Base-by-base conservation (phyloP, 257 asterid genomes). In the Coffea canephora region DNA sequence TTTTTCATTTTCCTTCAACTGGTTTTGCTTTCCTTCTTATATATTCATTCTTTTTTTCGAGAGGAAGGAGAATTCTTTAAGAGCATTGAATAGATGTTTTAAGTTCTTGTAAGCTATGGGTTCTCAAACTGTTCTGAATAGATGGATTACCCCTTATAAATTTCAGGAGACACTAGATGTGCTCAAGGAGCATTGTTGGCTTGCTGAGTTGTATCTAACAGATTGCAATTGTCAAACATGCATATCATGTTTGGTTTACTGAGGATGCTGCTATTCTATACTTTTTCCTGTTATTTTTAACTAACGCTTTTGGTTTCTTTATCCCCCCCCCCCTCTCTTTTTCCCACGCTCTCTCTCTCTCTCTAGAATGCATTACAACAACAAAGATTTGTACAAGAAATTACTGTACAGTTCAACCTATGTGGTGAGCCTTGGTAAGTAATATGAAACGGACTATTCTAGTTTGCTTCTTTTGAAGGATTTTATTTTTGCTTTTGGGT, bases 381-480 rank as follows among this genome's bases (percentile, higher is more conserved):
- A 71, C 97, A 94, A 88, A 90, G 93, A 85, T 92, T 90, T 89
- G 93, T 96, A 59, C 97, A 97, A 68, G 98, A 94, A 90, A 97
- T 94, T 76, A 89, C 97, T 7, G 84, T 90, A 80, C 96, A 89
- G 87, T 96, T 92, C 90, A 96, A 91, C 88, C 90, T 94, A 77
- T 96, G 98, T 80, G 91, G 89, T 92, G 99, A 96, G 87, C 99
- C 99, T 74, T 96, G 98, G 99, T 96, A 92, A 78, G 92, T 79
- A 48, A 65, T 61, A 7, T 23, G 68, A 59, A 18, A 62, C 14
- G 45, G 46, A 62, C 27, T 62, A 13, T 45, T 48, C 41, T 14
- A 45, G 69, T 39, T 67, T 74, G 41, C 55, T 57, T 52, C 69
- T 57, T 74, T 23, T 48, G 61, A 23, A 64, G 2, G 23, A 46